Base-by-base conservation (phyloP, 1,139 yeast species). In the Scheffersomyces stambukii region DNA sequence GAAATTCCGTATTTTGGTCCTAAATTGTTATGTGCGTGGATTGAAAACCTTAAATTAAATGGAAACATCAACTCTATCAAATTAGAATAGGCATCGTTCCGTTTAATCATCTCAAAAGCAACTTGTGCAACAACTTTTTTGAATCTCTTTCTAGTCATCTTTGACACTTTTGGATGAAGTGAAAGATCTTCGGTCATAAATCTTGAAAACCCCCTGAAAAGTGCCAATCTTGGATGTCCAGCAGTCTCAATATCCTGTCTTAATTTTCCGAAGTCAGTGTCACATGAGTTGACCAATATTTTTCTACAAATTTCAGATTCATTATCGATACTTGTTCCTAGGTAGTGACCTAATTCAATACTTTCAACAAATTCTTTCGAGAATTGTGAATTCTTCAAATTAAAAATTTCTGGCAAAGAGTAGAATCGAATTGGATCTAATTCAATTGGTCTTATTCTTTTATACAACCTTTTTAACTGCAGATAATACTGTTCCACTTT, bases 41-140 rank as follows among this genome's bases (percentile, higher is more conserved):
- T 75, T 7, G 81, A 75, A 24, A 75, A 57, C 40, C 82, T 60
- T 45, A 75, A 49, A 42, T 74, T 79, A 45, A 70, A 71, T 5
- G 82, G 82, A 35, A 76, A 75, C 28, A 75, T 50, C 38, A 75
- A 52, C 37, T 75, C 81, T 25, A 76, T 80, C 45, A 75, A 57
- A 45, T 76, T 76, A 3, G 81, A 75, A 43, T 76, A 75, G 5
- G 82, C 81, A 45, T 76, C 82, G 43, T 76, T 76, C 38, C 81
- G 40, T 29, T 69, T 74, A 36, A 76, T 76, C 81, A 76, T 76
- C 43, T 75, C 79, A 48, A 74, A 75, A 1, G 81, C 79, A 32
- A 75, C 71, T 38, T 63, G 64, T 4, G 77, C 61, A 16, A 71
- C 67, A 21, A 60, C 50, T 44, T 73, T 74, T 41, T 74, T 75